Evolutionary conservation across 352 stramenopile genomes (phyloP).

Genomic region (Phytopythium cucurbitacearum): DNA sequence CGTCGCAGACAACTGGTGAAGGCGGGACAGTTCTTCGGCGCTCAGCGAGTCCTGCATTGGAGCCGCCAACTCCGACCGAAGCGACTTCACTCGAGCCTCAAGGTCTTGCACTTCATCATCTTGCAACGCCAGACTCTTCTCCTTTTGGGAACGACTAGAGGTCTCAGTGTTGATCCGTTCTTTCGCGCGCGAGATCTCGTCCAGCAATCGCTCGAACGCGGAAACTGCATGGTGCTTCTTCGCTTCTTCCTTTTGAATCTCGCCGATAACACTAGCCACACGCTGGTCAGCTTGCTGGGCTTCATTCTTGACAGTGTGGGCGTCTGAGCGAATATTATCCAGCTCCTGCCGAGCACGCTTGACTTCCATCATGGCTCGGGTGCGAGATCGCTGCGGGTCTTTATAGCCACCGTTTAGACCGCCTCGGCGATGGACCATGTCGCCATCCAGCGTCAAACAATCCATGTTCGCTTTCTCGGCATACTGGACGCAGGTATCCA

Average conservation of each 20-base stretch:
- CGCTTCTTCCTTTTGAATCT: constrained; percentile 80
- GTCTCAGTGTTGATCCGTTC: constrained; percentile 69
- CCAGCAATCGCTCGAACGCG: constrained; percentile 68
- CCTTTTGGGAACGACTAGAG: constrained; percentile 46
- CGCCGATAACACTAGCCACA: constrained; percentile 77
- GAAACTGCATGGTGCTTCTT: constrained; percentile 76
- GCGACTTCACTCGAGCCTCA: constrained; percentile 39
- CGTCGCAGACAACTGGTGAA: constrained; percentile 60
- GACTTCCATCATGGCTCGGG: constrained; percentile 83
- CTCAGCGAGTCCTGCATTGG: constrained; percentile 75
- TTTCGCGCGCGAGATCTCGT: constrained; percentile 77
- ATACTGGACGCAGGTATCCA: constrained; percentile 87
- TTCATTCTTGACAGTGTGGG: constrained; percentile 80
- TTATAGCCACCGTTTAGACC: constrained; percentile 97
- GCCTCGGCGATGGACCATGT: constrained; percentile 96
- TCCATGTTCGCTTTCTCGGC: constrained; percentile 91
- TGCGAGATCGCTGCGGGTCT: constrained; percentile 79
- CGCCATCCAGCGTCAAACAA: constrained; percentile 97
- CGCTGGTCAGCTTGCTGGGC: constrained; percentile 89
- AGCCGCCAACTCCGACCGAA: constrained; percentile 58
- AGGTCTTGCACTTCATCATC: constrained; percentile 62
- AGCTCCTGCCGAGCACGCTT: constrained; percentile 71
- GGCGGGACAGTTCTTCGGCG: constrained; percentile 32
- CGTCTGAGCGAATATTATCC: constrained; percentile 61
- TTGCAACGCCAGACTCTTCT: constrained; percentile 49